Evolutionary conservation across 169 alveolate genomes (phyloP), one percentile per base, ranked within the genome.

Genomic region (Cryptosporidium bovis): DNA sequence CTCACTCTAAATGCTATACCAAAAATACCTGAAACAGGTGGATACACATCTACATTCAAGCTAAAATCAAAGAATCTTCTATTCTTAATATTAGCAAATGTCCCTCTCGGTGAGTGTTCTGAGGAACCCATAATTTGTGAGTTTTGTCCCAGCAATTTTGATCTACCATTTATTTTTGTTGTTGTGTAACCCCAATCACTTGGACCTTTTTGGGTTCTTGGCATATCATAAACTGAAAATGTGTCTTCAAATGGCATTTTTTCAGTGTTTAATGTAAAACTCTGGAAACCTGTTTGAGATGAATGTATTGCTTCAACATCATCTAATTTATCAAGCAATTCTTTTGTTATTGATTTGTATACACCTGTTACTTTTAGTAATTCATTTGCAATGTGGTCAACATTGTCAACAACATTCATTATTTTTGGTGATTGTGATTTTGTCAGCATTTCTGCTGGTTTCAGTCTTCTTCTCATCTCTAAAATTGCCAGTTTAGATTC

Each of bases 121-220:
- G 94, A 93, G 31, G 90, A 92, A 29, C 93, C 93, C 12, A 62
- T 53, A 1, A 95, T 90, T 62, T 92, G 91, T 18, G 93, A 91
- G 58, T 93, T 92, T 82, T 95, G 98, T 8, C 95, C 98, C 48
- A 95, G 69, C 50, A 93, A 82, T 56, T 90, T 90, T 34, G 82
- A 62, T 51, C 92, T 93, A 15, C 96, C 96, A 12, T 92, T 90
- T 51, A 95, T 85, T 51, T 94, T 95, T 34, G 96, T 69, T 51
- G 93, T 92, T 34, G 96, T 90, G 67, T 95, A 95, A 64, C 97
- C 97, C 98, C 98, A 95, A 48, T 82, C 82, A 71, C 94, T 91
- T 44, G 94, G 94, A 6, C 93, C 93, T 55, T 95, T 92, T 31
- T 83, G 93, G 51, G 93, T 93, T 67, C 93, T 91, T 31, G 92